Percentiles rank a stretch among this genome's conserved stretches.
Conservation (phyloP, 2,329 filamentous ascomycete species). For the Pleurostoma richardsiae region DNA sequence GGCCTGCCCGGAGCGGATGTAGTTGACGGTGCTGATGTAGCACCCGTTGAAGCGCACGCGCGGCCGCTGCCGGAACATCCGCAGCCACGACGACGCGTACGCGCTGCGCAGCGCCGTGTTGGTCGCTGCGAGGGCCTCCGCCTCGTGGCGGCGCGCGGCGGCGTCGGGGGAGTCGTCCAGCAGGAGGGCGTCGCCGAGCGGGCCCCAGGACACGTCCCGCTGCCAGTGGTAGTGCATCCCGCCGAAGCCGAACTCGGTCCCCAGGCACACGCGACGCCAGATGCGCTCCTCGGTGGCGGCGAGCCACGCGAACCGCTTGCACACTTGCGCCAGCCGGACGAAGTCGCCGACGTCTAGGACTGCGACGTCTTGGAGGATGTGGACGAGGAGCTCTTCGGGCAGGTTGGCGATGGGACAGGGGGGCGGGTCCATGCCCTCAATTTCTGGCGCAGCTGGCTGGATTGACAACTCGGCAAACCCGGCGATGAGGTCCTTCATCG, state of each 20-base stretch:
- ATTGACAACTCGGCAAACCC: conserved; percentile 71
- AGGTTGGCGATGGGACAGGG: conserved; percentile 75
- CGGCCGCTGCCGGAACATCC: conserved; percentile 77
- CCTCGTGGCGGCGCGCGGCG: conserved; percentile 23
- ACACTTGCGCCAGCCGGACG: conserved; percentile 71
- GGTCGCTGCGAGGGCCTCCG: conserved; percentile 28
- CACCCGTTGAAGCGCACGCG: conserved; percentile 90
- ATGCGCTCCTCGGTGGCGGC: conserved; percentile 78
- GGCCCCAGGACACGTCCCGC: conserved; percentile 52
- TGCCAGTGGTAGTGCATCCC: conserved; percentile 80
- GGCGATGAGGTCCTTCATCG: conserved; percentile 65
- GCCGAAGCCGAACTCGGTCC: conserved; percentile 68
- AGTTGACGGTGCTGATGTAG: conserved; percentile 97
- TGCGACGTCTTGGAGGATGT: conserved; percentile 71
- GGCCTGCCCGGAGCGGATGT: conserved; percentile 75
- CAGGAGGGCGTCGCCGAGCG: conserved; percentile 24
- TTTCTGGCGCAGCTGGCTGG: conserved; percentile 57
- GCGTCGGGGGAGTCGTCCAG: conserved; percentile 28
- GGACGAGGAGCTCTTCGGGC: conserved; percentile 78
- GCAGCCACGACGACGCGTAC: conserved; percentile 52
- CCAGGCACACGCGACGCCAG: conserved; percentile 74
- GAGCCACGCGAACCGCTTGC: conserved; percentile 81
- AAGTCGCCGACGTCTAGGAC: conserved; percentile 72
- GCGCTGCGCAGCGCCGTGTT: conserved; percentile 33
- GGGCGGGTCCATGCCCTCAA: conserved; percentile 66